Base-by-base conservation (phyloP, 306 rosid species). In the Castanopsis chinensis region DNA sequence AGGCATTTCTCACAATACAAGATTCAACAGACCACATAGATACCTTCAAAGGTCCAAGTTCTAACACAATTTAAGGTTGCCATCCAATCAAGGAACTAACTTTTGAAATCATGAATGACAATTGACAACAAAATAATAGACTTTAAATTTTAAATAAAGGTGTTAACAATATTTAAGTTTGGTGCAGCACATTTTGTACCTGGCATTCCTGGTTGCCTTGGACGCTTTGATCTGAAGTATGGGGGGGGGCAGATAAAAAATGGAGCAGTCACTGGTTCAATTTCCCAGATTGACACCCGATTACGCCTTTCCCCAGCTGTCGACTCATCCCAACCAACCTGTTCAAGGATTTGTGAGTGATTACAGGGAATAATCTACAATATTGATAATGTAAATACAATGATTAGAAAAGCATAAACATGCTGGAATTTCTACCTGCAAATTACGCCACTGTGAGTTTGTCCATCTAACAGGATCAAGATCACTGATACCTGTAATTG, bases 271-370 rank as follows among this genome's bases (percentile, higher is more conserved):
- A 93, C 99, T 0, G 99, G 99, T 85, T 95, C 99, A 28, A 95
- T 91, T 87, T 95, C 99, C 99, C 99, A 95, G 41, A 95, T 76
- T 19, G 99, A 95, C 54, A 95, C 99, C 81, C 98, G 82, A 77
- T 87, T 87, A 35, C 93, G 90, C 83, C 96, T 85, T 86, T 95
- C 99, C 79, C 99, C 99, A 33, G 96, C 92, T 51, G 93, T 90
- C 57, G 99, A 91, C 86, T 95, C 99, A 79, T 95, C 99, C 99
- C 99, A 95, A 67, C 99, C 99, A 74, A 95, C 98, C 99, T 95
- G 83, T 45, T 55, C 49, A 84, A 54, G 71, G 51, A 79, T 19
- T 56, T 51, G 64, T 10, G 28, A 27, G 53, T 27, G 8, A 49
- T 65, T 35, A 32, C 19, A 3, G 14, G 55, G 67, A 27, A 33